Evolutionary conservation across 1,284 basidiomycete species (phyloP).

Genomic region (Cryptococcus sp.): DNA sequence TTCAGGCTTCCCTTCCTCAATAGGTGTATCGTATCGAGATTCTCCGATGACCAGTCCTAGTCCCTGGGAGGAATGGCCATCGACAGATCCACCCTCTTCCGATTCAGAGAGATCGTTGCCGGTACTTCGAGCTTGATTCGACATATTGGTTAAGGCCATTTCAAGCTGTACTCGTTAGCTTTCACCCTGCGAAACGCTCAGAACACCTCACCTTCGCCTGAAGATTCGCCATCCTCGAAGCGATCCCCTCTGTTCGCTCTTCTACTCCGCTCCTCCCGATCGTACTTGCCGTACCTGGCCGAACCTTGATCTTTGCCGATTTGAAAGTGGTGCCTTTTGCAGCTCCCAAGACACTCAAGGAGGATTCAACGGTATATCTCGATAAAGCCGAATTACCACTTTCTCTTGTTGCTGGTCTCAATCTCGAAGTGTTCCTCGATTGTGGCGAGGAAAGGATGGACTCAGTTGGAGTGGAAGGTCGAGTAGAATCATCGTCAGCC

Average conservation of each 20-base stretch:
- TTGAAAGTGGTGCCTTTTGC: not conserved
- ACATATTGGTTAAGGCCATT: constrained; percentile 11
- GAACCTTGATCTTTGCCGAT: not conserved
- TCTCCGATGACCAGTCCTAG: no score
- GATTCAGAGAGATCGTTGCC: not conserved
- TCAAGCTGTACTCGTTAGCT: constrained; percentile 12
- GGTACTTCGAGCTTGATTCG: not conserved
- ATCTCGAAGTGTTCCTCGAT: not conserved
- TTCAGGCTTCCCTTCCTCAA: not conserved
- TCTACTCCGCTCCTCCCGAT: not conserved
- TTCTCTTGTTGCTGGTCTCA: constrained; percentile 18
- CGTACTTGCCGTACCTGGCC: not conserved
- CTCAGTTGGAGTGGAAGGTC: constrained; percentile 2
- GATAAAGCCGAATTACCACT: constrained; percentile 13
- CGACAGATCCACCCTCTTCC: not conserved
- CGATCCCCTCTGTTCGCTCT: constrained; percentile 19
- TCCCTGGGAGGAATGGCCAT: not conserved
- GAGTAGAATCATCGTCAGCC: not conserved
- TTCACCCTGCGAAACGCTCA: no score
- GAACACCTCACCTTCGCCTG: constrained; percentile 22
- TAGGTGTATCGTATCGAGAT: not conserved
- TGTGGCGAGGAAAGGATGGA: constrained; percentile 1
- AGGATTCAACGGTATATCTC: constrained; percentile 14
- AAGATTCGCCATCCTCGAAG: constrained; percentile 22
- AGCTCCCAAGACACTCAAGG: constrained; percentile 20